These are phyloP conservation scores for Kodamaea lidongshanica DNA, from an alignment of 805 yeast genomes.

Conservation along the genomic window DNA sequence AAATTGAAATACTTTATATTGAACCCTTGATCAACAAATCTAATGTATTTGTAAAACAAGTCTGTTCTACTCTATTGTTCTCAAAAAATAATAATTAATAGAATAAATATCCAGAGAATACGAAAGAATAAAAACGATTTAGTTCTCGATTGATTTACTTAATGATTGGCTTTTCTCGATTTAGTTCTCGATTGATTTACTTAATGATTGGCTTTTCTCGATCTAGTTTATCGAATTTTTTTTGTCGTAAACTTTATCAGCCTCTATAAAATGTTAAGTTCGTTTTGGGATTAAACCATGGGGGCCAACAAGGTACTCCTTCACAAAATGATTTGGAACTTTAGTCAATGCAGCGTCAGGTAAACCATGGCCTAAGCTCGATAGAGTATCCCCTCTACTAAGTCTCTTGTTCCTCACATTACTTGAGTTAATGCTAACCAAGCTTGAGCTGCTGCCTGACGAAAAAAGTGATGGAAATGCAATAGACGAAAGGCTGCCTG, in stretches of 20 bases:
- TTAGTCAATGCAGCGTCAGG: slow-evolving; percentile 23
- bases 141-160: too few species aligned
- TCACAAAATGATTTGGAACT: slow-evolving; percentile 28
- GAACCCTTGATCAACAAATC: not conserved
- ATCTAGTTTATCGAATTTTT: not conserved
- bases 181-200: too few species aligned
- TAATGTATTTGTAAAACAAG: too few species aligned
- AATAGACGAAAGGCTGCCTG: not conserved
- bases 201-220: not conserved
- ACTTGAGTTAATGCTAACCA: slow-evolving; percentile 13
- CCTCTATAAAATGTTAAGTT: slow-evolving; percentile 4
- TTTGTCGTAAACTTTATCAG: not conserved
- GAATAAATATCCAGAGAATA: too few species aligned
- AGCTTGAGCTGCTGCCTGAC: slow-evolving; percentile 13
- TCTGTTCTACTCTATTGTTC: too few species aligned
- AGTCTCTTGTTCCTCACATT: slow-evolving; percentile 4
- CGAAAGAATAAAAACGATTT: too few species aligned
- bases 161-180: not conserved
- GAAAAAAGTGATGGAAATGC: slow-evolving; percentile 8
- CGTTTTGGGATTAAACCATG: slow-evolving; percentile 32
- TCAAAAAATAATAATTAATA: too few species aligned
- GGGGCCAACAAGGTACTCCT: slow-evolving; percentile 30
- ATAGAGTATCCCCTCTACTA: slow-evolving; percentile 3
- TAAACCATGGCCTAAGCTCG: slow-evolving; percentile 10
- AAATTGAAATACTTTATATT: not conserved